A percentile compares a stretch with the other conserved stretches of the same genome.
phyloP scores from a whole-genome alignment of 257 asterid genomes.

The Euphrasia confusa region DNA sequence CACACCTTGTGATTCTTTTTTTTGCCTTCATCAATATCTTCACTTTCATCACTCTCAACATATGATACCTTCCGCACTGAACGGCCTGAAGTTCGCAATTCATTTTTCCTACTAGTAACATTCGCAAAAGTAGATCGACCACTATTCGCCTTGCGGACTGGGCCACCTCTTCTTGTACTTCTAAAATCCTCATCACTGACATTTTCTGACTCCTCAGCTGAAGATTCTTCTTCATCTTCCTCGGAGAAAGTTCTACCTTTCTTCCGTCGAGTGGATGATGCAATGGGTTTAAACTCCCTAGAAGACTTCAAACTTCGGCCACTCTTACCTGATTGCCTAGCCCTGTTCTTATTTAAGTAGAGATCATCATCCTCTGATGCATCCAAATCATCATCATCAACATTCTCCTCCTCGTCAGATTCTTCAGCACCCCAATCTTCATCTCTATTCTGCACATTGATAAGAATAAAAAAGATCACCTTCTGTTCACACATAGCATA shows the following conservation, averaged over 20 bases:
- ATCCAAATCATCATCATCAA: constrained; percentile 63
- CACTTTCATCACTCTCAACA: constrained; percentile 96
- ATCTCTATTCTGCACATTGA: constrained; percentile 50
- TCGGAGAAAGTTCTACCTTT: constrained; percentile 56
- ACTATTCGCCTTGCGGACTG: constrained; percentile 47
- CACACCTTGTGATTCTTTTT: constrained; percentile 72
- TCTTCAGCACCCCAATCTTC: constrained; percentile 93
- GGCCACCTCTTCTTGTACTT: constrained; percentile 52
- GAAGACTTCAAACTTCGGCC: constrained; percentile 52
- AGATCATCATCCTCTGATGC: constrained; percentile 69
- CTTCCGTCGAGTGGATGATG: constrained; percentile 51
- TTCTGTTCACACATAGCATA: constrained; percentile 23
- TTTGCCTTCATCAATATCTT: constrained; percentile 71
- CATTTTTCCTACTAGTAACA: constrained; percentile 52
- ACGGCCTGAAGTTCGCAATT: constrained; percentile 77
- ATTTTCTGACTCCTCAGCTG: constrained; percentile 66
- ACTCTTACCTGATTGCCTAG: constrained; percentile 53
- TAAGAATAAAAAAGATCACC: constrained; percentile 21
- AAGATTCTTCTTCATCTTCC: constrained; percentile 71
- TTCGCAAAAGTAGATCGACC: constrained; percentile 41
- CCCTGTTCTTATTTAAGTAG: constrained; percentile 47
- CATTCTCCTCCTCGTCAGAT: constrained; percentile 74
- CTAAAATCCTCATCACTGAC: constrained; percentile 69
- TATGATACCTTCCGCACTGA: constrained; percentile 90
- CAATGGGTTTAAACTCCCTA: constrained; percentile 44